A percentile compares a stretch with the other conserved stretches of the same genome.
Evolutionary conservation across 164 flowering plant species (phyloP).

Genomic region (Sextonia rubra): DNA sequence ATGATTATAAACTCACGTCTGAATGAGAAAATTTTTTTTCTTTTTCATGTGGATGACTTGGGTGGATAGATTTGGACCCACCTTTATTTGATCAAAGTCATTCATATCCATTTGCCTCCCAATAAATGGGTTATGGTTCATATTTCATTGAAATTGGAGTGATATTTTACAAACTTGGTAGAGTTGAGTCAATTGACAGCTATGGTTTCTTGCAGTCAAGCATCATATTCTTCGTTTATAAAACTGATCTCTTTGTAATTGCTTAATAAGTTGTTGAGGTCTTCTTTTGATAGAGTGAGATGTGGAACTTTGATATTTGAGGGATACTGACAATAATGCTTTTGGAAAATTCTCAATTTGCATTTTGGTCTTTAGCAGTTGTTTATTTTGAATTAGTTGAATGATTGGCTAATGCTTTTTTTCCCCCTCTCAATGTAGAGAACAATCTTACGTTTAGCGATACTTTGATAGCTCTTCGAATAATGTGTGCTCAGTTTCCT

Average conservation of each 20-base stretch:
- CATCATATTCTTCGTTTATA: neutral
- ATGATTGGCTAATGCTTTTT: neutral
- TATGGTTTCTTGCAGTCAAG: neutral
- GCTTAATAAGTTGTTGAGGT: neutral
- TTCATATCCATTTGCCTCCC: too few relatives aligned
- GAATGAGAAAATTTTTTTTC: too few relatives aligned
- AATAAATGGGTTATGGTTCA: too few relatives aligned
- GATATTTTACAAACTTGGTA: neutral
- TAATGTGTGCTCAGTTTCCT: conserved; percentile 91
- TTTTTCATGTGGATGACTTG: too few relatives aligned
- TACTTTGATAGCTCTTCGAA: conserved; percentile 70
- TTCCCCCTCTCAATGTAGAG: conserved; percentile 31
- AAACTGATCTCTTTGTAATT: neutral
- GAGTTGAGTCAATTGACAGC: neutral
- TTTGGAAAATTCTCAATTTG: neutral
- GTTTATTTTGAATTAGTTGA: neutral
- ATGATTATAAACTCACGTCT: too few relatives aligned
- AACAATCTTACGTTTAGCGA: conserved; percentile 66
- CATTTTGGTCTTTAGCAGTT: neutral
- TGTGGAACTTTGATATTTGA: neutral
- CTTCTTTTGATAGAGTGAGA: neutral
- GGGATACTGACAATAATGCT: neutral
- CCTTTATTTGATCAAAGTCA: too few relatives aligned
- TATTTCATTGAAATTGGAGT: too few relatives aligned
- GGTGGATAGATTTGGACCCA: too few relatives aligned